Evolutionary conservation across 805 yeast genomes (phyloP).

Genomic region (Yamadazyma phyllophila): DNA sequence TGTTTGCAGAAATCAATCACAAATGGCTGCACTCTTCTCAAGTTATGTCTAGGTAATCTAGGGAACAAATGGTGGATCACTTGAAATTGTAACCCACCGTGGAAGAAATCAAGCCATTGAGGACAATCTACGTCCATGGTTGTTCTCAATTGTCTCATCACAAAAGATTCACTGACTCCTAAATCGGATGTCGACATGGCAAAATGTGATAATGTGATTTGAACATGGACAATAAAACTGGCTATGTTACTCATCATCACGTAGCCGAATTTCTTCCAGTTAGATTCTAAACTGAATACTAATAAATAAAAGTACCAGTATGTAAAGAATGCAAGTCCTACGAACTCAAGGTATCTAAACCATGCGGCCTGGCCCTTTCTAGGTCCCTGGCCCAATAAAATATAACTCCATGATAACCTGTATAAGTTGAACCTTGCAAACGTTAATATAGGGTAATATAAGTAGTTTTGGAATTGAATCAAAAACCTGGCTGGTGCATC

Average conservation of each 20-base stretch:
- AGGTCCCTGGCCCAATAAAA: constrained; percentile 77
- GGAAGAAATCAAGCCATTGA: constrained; percentile 84
- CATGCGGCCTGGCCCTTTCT: constrained; percentile 79
- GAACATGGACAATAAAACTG: constrained; percentile 92
- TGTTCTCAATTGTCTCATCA: constrained; percentile 78
- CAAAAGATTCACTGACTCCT: constrained; percentile 76
- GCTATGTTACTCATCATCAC: constrained; percentile 73
- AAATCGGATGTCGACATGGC: constrained; percentile 91
- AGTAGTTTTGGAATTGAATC: constrained; percentile 63
- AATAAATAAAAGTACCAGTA: constrained; percentile 80
- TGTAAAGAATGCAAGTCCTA: constrained; percentile 65
- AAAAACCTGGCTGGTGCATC: constrained; percentile 60
- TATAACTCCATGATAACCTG: constrained; percentile 74
- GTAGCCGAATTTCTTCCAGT: constrained; percentile 54
- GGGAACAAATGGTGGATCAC: constrained; percentile 91
- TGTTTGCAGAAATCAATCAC: constrained; percentile 74
- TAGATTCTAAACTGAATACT: constrained; percentile 52
- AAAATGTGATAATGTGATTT: constrained; percentile 84
- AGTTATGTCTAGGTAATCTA: constrained; percentile 82
- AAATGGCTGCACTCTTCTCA: constrained; percentile 67
- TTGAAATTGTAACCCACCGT: constrained; percentile 91
- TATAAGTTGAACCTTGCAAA: constrained; percentile 87
- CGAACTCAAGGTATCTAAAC: constrained; percentile 76
- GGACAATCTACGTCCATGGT: constrained; percentile 97
- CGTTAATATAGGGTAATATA: constrained; percentile 75